Percentiles rank a stretch among this genome's conserved stretches.
These are phyloP conservation scores for Eucalyptus tenuipes DNA, from an alignment of 345 rosid genomes.

Conservation along the genomic window DNA sequence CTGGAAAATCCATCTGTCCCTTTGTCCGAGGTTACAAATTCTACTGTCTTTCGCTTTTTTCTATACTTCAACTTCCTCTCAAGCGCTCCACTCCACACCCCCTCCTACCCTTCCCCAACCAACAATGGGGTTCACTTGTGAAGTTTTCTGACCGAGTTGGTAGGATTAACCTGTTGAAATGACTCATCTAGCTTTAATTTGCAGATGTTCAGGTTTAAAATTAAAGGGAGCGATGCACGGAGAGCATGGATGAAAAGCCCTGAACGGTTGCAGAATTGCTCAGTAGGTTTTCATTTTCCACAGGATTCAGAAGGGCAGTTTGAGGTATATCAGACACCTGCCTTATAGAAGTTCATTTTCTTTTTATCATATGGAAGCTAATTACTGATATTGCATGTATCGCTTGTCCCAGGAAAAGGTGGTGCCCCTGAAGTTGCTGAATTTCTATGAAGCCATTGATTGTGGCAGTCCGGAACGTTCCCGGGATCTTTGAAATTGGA, in stretches of 20 bases:
- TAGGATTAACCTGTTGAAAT: neutral
- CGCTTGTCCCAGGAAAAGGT: conserved; percentile 38
- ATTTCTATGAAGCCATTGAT: conserved; percentile 48
- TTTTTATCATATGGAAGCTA: neutral
- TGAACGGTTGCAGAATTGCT: conserved; percentile 63
- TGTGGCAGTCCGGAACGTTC: neutral
- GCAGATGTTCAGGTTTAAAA: conserved; percentile 69
- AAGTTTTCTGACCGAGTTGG: neutral
- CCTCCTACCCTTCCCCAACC: neutral
- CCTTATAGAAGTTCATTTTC: neutral
- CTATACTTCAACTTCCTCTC: neutral
- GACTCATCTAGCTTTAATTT: neutral
- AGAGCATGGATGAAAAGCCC: conserved; percentile 90
- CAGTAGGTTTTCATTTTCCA: conserved; percentile 71
- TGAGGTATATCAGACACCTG: conserved; percentile 26
- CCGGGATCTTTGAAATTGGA: neutral
- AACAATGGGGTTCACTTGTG: neutral
- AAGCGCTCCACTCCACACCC: neutral
- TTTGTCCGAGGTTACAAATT: conserved; percentile 62
- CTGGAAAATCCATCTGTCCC: conserved; percentile 51
- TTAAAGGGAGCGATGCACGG: conserved; percentile 64
- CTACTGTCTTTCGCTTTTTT: neutral
- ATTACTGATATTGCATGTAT: neutral
- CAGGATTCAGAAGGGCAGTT: conserved; percentile 11
- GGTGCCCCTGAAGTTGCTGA: conserved; percentile 34